Evolutionary conservation across 1,284 basidiomycete genomes (phyloP), one percentile per base, ranked within the genome.

Genomic region (Volvariella surrecta): DNA sequence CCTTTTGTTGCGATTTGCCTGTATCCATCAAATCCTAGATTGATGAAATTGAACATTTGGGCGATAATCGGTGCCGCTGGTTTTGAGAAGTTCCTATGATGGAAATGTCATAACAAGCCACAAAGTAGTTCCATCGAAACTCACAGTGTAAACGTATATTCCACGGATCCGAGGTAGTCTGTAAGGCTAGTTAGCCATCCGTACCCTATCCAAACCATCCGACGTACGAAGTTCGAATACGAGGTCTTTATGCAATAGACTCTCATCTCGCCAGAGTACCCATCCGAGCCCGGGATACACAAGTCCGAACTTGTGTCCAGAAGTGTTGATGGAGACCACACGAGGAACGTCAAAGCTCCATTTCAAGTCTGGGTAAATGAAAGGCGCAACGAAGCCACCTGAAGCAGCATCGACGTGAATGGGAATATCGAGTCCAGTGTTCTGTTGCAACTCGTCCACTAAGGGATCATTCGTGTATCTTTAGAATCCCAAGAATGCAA

Each of bases 21-120:
- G 46, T 63, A 64, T 2, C 63, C 63, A 2, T 62, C 59, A 35
- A 63, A 61, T 3, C 63, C 63, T 37, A 81, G 69, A 52, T 79
- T 77, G 42, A 81, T 58, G 63, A 80, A 77, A 55, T 82, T 83
- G 68, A 76, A 87, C 72, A 82, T 79, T 57, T 84, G 81, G 1
- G 70, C 75, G 30, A 85, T 66, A 50, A 86, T 73, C 28, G 82
- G 77, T 37, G 76, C 64, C 19, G 76, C 74, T 1, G 77, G 80
- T 28, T 81, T 72, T 15, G 75, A 79, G 56, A 86, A 87, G 64
- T 85, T 64, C 22, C 63, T 65, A 16, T 75, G 50, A 72, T 63
- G 32, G 18, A 22, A 10, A n/a, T 35, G 7, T 28, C 11, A 4
- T 35, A n/a, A 7, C 13, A 35, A n/a, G 4, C 34, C 15, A n/a